Percentiles rank a stretch among this genome's conserved stretches.
phyloP scores from a whole-genome alignment of 2,329 filamentous ascomycete species.

The Fusarium decemcellulare region DNA sequence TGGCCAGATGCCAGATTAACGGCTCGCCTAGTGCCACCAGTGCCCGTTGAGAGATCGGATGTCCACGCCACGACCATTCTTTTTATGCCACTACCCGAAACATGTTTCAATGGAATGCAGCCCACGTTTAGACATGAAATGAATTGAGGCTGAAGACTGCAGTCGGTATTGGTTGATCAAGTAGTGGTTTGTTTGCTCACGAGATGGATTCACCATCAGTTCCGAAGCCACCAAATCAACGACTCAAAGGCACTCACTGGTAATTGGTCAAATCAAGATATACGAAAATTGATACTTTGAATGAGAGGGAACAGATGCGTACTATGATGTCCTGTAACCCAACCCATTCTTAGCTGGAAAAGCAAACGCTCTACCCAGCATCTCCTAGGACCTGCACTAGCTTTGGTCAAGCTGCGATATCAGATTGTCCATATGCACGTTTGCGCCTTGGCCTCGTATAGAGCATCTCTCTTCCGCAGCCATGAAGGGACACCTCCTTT shows the following conservation, averaged over 20 bases:
- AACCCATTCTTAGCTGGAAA: background rate
- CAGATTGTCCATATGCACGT: slow-evolving; percentile 25
- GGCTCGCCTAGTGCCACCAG: slow-evolving; percentile 20
- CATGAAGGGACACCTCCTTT: background rate
- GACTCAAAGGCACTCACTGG: too few species aligned
- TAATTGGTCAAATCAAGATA: background rate
- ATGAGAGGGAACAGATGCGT: background rate
- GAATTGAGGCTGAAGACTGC: background rate
- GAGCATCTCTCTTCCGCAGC: slow-evolving; percentile 4
- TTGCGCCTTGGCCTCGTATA: slow-evolving; percentile 32
- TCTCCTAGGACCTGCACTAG: background rate
- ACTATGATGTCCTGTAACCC: background rate
- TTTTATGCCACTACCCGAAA: slow-evolving; percentile 30
- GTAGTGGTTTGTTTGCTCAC: background rate
- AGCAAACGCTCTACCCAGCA: background rate
- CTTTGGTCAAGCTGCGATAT: background rate
- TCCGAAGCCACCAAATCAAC: too few species aligned
- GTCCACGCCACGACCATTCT: background rate
- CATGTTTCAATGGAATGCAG: slow-evolving; percentile 22
- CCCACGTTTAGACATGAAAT: background rate
- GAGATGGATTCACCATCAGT: too few species aligned
- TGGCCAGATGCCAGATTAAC: background rate
- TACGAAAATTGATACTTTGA: background rate
- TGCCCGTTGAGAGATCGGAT: background rate
- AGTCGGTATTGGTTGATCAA: background rate